Evolutionary conservation across 495 filamentous ascomycete species (phyloP).

Genomic region (Trichoderma reesei): DNA sequence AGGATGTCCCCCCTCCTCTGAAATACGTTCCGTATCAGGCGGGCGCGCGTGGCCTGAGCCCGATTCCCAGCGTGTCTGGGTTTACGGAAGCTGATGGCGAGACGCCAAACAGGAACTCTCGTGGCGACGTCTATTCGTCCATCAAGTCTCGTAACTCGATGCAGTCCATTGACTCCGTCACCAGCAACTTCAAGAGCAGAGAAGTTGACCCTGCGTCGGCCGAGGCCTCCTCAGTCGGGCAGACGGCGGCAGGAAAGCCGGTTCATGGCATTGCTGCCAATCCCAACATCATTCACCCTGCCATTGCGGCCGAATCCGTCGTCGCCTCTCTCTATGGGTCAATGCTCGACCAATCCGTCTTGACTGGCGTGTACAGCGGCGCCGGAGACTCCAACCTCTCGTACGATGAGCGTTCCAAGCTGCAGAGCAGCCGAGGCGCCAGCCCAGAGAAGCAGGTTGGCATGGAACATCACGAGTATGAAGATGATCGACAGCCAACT

Average conservation of each 20-base stretch:
- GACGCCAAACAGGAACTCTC: slow-evolving; percentile 35
- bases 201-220: slow-evolving; percentile 32
- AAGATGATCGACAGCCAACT: slow-evolving; percentile 19
- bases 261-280: slow-evolving; percentile 61
- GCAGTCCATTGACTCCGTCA: slow-evolving; percentile 27
- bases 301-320: slow-evolving; percentile 68
- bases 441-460: slow-evolving; percentile 31
- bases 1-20: slow-evolving; percentile 44
- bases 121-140: slow-evolving; percentile 35
- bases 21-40: slow-evolving; percentile 48
- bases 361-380: slow-evolving; percentile 37
- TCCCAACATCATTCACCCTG: slow-evolving; percentile 61
- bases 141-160: slow-evolving; percentile 24
- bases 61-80: slow-evolving; percentile 81
- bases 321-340: slow-evolving; percentile 83
- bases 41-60: slow-evolving; percentile 60
- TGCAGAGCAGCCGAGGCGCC: slow-evolving; percentile 14
- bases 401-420: slow-evolving; percentile 24
- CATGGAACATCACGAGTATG: slow-evolving; percentile 20
- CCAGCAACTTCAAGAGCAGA: slow-evolving; percentile 30
- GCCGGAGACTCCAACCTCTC: slow-evolving; percentile 30
- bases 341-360: slow-evolving; percentile 66
- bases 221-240: slow-evolving; percentile 60
- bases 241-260: slow-evolving; percentile 52
- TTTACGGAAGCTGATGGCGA: slow-evolving; percentile 48